Conservation (phyloP, 1,284 basidiomycete genomes). For the Hemileia vastatrix region DNA sequence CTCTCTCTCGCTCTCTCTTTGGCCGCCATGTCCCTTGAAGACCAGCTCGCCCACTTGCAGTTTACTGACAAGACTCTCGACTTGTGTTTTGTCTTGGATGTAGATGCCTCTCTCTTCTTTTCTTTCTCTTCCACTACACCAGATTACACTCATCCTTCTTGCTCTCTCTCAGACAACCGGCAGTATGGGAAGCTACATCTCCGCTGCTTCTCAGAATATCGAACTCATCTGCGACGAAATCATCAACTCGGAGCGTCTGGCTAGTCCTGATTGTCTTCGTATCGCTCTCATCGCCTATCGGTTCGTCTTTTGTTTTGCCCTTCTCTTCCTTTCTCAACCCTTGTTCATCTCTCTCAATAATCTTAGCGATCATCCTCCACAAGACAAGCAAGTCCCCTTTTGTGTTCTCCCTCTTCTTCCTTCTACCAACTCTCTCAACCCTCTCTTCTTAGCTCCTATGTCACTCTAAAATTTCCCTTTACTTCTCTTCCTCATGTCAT, state of each 20-base stretch:
- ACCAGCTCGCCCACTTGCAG: slow-evolving; percentile 6
- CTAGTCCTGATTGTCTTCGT: slow-evolving; percentile 66
- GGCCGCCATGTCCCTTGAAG: not conserved
- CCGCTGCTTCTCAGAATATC: slow-evolving; percentile 90
- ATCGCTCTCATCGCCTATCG: slow-evolving; percentile 57
- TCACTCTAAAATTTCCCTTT: slow-evolving; percentile 15
- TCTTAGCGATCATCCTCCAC: slow-evolving; percentile 74
- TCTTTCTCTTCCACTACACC: not conserved
- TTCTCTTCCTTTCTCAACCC: not conserved
- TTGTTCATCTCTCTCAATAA: not conserved
- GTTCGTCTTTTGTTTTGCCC: slow-evolving; percentile 44
- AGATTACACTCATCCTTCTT: not conserved
- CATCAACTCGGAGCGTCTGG: slow-evolving; percentile 83
- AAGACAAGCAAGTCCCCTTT: slow-evolving; percentile 57
- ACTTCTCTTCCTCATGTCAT: slow-evolving; percentile 12
- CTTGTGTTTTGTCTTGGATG: slow-evolving; percentile 17
- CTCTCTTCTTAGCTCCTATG: slow-evolving; percentile 3
- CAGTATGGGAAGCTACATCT: slow-evolving; percentile 21
- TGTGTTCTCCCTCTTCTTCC: not conserved
- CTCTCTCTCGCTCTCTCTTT: not conserved
- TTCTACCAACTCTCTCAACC: not conserved
- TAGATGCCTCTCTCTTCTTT: not conserved
- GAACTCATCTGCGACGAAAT: slow-evolving; percentile 94
- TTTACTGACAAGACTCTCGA: slow-evolving; percentile 18
- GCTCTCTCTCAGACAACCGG: slow-evolving; percentile 11